Evolutionary conservation across 768 basidiomycete genomes (phyloP).

Genomic region (Collybia nuda): DNA sequence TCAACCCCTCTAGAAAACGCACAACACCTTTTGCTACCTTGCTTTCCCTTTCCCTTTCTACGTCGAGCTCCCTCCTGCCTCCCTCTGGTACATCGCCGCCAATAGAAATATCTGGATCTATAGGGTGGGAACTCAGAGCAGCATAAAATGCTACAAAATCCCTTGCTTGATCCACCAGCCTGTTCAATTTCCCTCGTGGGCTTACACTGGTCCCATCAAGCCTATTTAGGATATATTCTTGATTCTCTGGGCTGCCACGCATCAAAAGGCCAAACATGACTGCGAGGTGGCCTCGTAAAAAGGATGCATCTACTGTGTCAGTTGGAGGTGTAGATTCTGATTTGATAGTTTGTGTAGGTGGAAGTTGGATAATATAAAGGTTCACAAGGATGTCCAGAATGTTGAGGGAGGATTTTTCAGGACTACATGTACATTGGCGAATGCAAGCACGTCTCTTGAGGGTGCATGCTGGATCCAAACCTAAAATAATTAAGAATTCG

Average conservation of each 20-base stretch:
- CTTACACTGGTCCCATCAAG: constrained; percentile 18
- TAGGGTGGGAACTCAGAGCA: constrained; percentile 8
- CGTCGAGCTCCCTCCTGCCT: constrained; percentile 11
- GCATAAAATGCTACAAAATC: constrained; percentile 50
- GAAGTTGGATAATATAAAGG: constrained; percentile 45
- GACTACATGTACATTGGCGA: constrained; percentile 48
- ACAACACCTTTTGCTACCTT: constrained; percentile 51
- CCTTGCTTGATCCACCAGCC: constrained; percentile 41
- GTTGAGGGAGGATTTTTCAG: constrained; percentile 24
- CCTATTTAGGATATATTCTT: constrained; percentile 28
- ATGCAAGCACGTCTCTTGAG: constrained; percentile 49
- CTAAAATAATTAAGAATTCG: constrained; percentile 27
- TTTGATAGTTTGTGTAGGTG: not conserved
- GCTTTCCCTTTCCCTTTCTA: constrained; percentile 33
- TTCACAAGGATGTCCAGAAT: constrained; percentile 50
- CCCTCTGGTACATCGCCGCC: constrained; percentile 14
- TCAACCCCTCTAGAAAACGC: constrained; percentile 47
- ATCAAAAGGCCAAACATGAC: constrained; percentile 67
- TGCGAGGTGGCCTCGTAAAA: constrained; percentile 73
- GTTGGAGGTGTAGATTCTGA: not conserved
- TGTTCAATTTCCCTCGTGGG: constrained; percentile 15
- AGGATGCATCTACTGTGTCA: constrained; percentile 38
- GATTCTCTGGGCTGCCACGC: constrained; percentile 35
- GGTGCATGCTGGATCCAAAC: constrained; percentile 49
- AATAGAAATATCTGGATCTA: constrained; percentile 3